These are phyloP conservation scores for Tetratostichococcus sp. DNA, from an alignment of 139 green algal genomes.

Conservation along the genomic window DNA sequence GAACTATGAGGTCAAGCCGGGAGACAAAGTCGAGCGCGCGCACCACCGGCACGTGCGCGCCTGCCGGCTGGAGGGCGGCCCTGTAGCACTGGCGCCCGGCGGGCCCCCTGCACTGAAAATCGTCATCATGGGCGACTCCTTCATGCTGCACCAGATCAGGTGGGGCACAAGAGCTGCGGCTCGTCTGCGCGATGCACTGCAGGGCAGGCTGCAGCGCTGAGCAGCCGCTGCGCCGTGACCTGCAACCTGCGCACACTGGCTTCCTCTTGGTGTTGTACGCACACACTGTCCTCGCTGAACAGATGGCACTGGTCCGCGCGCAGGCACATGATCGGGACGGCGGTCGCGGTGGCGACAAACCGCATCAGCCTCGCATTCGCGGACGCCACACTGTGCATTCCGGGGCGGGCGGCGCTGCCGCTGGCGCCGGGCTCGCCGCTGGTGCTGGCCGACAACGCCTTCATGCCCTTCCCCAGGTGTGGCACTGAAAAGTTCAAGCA, in stretches of 20 bases:
- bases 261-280: no score
- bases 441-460: neutral
- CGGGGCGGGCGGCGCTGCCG: slow-evolving; percentile 57
- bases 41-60: slow-evolving; percentile 39
- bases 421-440: slow-evolving; percentile 45
- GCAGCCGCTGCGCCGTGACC: no score
- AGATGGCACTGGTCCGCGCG: no score
- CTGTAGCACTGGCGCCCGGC: slow-evolving; percentile 40
- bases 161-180: neutral
- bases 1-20: slow-evolving; percentile 2
- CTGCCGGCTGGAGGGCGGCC: slow-evolving; percentile 37
- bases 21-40: slow-evolving; percentile 31
- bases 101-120: slow-evolving; percentile 48
- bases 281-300: no score
- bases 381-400: slow-evolving; percentile 49
- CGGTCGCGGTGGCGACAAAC: slow-evolving; percentile 54
- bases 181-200: neutral
- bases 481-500: no score
- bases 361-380: slow-evolving; percentile 57
- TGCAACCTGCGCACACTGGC: no score
- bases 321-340: slow-evolving; percentile 70
- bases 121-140: slow-evolving; percentile 47
- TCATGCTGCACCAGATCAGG: slow-evolving; percentile 71
- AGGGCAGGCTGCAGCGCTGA: neutral
- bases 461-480: neutral